A percentile compares a stretch with the other conserved stretches of the same genome.
These are phyloP conservation scores for Oryza glumipatula DNA, from an alignment of 176 grass and related monocot genomes.

Conservation along the genomic window DNA sequence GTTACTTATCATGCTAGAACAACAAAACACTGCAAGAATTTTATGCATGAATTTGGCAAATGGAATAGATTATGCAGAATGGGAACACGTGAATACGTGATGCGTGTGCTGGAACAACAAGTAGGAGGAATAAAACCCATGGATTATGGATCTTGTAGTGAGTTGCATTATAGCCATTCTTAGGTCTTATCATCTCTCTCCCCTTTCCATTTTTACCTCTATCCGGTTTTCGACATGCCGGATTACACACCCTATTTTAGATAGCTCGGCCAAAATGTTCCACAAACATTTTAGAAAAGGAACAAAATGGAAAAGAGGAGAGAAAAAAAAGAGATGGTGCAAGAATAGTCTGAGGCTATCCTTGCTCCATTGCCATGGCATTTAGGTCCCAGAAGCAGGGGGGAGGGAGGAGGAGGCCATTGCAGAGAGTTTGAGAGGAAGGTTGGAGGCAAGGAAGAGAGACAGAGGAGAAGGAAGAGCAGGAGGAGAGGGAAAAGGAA, in stretches of 20 bases:
- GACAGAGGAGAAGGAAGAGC: conserved; percentile 15
- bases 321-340: conserved; percentile 4
- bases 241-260: conserved; percentile 37
- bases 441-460: conserved; percentile 36
- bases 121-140: not conserved
- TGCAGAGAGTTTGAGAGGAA: not conserved
- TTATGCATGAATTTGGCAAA: conserved; percentile 7
- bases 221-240: conserved; percentile 6
- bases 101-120: conserved; percentile 12
- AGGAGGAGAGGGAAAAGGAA: conserved; percentile 37
- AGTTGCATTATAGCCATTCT: conserved; percentile 24
- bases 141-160: not conserved
- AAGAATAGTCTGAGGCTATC: conserved; percentile 59
- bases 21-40: not conserved
- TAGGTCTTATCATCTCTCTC: not conserved
- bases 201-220: not conserved
- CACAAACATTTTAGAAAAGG: not conserved
- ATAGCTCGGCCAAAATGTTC: conserved; percentile 10
- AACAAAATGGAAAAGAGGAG: not conserved
- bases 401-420: not conserved
- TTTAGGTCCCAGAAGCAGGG: conserved; percentile 30
- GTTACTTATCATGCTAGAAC: conserved; percentile 15
- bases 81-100: not conserved
- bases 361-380: conserved; percentile 30
- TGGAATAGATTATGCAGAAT: not conserved